These are phyloP conservation scores for Spinacia oleracea DNA, from an alignment of 179 eudicot species.

Conservation along the genomic window DNA sequence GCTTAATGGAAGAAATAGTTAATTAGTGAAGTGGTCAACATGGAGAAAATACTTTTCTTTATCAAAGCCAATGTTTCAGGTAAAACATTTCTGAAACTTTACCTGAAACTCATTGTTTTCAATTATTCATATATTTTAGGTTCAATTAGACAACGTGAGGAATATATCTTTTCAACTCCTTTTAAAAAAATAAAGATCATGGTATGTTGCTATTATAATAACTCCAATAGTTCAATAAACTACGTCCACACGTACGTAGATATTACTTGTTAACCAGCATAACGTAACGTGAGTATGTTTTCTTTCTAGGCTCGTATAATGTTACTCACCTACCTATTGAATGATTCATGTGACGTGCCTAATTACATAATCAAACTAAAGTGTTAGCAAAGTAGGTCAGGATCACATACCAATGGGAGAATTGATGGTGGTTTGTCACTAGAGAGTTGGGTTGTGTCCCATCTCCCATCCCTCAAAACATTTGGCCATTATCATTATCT, in stretches of 20 bases:
- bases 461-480: not conserved
- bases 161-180: not conserved
- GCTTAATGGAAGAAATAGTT: not conserved
- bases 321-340: too few species aligned
- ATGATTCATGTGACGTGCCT: too few species aligned
- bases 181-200: not conserved
- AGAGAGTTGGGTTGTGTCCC: not conserved
- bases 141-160: not conserved
- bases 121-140: not conserved
- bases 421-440: not conserved
- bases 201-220: too few species aligned
- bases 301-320: too few species aligned
- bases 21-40: not conserved
- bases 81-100: not conserved
- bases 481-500: not conserved
- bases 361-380: too few species aligned
- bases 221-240: too few species aligned
- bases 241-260: too few species aligned
- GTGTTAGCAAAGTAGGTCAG: too few species aligned
- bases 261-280: too few species aligned
- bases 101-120: not conserved
- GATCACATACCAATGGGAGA: too few species aligned
- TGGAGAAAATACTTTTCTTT: not conserved
- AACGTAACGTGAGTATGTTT: too few species aligned
- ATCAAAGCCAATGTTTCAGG: constrained; percentile 19